These are phyloP conservation scores for Auxenochlorella protothecoides DNA, from an alignment of 139 green algal species.

Conservation along the genomic window DNA sequence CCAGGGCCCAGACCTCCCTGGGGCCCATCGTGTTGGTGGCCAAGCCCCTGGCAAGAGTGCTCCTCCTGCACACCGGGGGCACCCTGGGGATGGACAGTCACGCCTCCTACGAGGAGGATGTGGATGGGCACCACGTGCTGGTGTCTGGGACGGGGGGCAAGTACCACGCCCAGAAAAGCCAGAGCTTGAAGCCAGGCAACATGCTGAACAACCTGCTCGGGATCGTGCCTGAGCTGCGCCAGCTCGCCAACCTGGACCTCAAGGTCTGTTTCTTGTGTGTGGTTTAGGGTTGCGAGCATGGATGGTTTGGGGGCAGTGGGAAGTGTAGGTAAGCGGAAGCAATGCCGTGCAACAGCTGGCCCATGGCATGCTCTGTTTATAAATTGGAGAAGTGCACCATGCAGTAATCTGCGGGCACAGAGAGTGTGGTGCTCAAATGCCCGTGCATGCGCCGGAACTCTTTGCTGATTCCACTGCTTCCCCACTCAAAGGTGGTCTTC, in stretches of 20 bases:
- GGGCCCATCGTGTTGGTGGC: slow-evolving; percentile 27
- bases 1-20: not conserved
- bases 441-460: too few species aligned
- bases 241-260: slow-evolving; percentile 69
- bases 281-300: not conserved
- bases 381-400: too few species aligned
- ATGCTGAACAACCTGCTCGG: slow-evolving; percentile 40
- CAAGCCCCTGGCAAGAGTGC: slow-evolving; percentile 55
- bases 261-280: slow-evolving; percentile 26
- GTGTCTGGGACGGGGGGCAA: slow-evolving; percentile 52
- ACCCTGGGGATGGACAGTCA: slow-evolving; percentile 73
- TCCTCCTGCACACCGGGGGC: slow-evolving; percentile 75
- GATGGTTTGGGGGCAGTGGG: not conserved
- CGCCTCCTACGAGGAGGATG: slow-evolving; percentile 21
- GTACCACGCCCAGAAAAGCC: slow-evolving; percentile 6
- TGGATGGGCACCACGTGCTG: slow-evolving; percentile 25
- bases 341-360: too few species aligned
- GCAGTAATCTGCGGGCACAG: too few species aligned
- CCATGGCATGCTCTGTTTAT: too few species aligned
- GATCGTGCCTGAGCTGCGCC: slow-evolving; percentile 68
- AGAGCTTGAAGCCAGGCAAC: slow-evolving; percentile 18
- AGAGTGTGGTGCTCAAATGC: too few species aligned
- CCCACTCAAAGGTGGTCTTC: slow-evolving; percentile 9
- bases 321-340: too few species aligned
- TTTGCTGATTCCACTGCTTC: too few species aligned